phyloP scores from a whole-genome alignment of 176 grass and related monocot genomes.

The Coix lacrymajobi region DNA sequence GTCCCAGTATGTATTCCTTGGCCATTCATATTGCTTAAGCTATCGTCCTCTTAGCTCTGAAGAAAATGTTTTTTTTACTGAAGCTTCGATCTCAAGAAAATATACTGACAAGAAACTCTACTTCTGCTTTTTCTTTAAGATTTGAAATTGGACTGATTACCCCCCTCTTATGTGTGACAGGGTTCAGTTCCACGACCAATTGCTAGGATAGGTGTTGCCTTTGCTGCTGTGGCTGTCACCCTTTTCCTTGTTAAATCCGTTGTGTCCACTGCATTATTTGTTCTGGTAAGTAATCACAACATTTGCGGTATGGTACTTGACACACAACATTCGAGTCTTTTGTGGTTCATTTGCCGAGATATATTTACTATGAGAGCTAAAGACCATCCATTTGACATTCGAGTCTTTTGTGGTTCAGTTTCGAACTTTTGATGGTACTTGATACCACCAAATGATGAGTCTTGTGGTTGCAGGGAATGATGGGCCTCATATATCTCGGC shows the following conservation, averaged over 20 bases:
- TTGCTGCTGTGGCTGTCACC: conserved; percentile 24
- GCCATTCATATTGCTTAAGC: background rate
- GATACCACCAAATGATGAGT: background rate
- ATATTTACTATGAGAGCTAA: background rate
- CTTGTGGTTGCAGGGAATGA: conserved; percentile 55
- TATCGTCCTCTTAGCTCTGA: background rate
- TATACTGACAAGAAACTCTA: background rate
- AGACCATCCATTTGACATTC: background rate
- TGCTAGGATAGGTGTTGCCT: conserved; percentile 65
- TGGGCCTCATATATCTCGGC: conserved; percentile 80
- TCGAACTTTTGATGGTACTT: background rate
- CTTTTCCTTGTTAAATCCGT: conserved; percentile 81
- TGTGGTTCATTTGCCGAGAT: too few species aligned
- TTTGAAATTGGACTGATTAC: background rate
- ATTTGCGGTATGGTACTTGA: background rate
- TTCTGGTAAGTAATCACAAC: conserved; percentile 28
- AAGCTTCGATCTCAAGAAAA: background rate
- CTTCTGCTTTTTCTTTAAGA: background rate
- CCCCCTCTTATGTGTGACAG: conserved; percentile 29
- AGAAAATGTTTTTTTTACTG: background rate
- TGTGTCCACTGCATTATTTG: conserved; percentile 76
- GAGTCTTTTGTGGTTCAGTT: background rate
- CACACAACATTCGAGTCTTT: too few species aligned
- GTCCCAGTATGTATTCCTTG: conserved; percentile 55
- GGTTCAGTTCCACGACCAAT: conserved; percentile 72